Evolutionary conservation across 2,329 filamentous ascomycete genomes (phyloP).

Genomic region (Tolypocladium amazonense): DNA sequence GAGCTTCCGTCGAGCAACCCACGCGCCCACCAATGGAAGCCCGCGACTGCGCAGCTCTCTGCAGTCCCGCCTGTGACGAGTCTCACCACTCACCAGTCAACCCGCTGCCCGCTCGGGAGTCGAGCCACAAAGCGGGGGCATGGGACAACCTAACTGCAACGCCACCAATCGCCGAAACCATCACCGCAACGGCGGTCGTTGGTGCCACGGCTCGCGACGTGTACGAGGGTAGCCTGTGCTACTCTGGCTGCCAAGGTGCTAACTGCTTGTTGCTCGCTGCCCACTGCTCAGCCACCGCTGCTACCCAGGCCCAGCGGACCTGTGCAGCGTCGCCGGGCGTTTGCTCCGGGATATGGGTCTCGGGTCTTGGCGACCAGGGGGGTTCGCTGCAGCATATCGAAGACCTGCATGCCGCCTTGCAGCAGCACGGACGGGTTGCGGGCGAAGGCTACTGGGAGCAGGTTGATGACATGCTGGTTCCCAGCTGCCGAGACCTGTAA

Average conservation of each 20-base stretch:
- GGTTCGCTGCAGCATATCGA: background rate
- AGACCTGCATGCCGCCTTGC: background rate
- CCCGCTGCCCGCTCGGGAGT: background rate
- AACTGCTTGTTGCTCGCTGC: background rate
- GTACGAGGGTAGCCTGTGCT: background rate
- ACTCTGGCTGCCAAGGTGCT: no score
- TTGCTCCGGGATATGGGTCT: background rate
- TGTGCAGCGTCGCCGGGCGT: background rate
- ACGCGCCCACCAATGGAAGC: background rate
- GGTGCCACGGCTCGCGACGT: background rate
- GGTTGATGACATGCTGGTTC: background rate
- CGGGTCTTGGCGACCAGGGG: background rate
- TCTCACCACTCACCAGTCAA: background rate
- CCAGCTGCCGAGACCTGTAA: background rate
- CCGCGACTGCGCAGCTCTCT: background rate
- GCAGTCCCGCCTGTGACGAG: background rate
- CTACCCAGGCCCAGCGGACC: background rate
- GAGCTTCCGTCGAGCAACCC: background rate
- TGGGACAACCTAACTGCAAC: background rate
- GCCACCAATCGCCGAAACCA: background rate
- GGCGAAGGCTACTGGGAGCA: background rate
- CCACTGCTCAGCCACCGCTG: background rate
- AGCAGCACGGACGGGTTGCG: background rate
- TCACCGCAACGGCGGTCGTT: background rate
- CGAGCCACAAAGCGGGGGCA: background rate